These are phyloP conservation scores for Globisporangium nunn DNA, from an alignment of 352 stramenopile species.

Conservation along the genomic window DNA sequence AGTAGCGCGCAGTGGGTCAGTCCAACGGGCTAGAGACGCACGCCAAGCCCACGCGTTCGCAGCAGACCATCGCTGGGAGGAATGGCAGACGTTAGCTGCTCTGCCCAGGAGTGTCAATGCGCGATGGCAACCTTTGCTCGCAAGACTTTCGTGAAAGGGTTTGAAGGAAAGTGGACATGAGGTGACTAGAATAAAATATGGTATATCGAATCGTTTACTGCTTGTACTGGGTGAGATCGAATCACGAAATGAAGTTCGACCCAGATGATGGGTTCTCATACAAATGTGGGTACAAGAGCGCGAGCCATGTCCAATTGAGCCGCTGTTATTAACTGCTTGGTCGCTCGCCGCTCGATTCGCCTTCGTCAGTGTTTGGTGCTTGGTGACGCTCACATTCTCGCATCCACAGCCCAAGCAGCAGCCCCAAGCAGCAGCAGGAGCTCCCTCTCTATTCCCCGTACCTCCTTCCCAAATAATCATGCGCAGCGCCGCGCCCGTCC, in stretches of 20 bases:
- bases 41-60: not conserved
- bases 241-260: too few species aligned
- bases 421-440: not conserved
- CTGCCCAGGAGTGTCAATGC: too few species aligned
- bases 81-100: too few species aligned
- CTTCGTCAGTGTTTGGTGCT: slow-evolving; percentile 7
- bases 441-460: not conserved
- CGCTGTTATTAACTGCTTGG: not conserved
- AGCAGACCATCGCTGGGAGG: not conserved
- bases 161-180: too few species aligned
- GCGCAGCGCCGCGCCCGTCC: slow-evolving; percentile 7
- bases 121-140: too few species aligned
- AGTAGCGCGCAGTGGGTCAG: not conserved
- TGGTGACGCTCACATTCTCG: slow-evolving; percentile 9
- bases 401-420: not conserved
- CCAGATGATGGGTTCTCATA: not conserved
- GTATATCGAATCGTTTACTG: too few species aligned
- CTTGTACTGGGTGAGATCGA: too few species aligned
- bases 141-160: too few species aligned
- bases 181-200: too few species aligned
- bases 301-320: not conserved
- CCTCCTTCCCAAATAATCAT: slow-evolving; percentile 1
- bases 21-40: not conserved
- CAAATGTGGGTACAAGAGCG: not conserved
- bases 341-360: not conserved